Evolutionary conservation across 495 filamentous ascomycete genomes (phyloP).

Genomic region (Xeromyces bisporus): DNA sequence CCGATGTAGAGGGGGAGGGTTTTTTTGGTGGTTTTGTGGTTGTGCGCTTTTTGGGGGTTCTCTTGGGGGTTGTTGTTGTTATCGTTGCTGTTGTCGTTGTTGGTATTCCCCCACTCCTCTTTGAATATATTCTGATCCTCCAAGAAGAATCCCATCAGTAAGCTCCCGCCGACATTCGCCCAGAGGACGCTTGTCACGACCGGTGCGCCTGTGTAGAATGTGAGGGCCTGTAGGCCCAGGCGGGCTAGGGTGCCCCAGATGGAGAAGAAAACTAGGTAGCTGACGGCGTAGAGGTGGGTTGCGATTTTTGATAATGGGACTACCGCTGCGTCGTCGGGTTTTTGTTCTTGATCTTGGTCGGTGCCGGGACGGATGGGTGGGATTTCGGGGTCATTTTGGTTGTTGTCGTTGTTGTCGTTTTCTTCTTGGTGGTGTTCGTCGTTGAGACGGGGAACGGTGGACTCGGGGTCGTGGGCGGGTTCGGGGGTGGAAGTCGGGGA

Average conservation of each 20-base stretch:
- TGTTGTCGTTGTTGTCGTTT: too few relatives aligned
- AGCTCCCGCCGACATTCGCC: slow-evolving; percentile 76
- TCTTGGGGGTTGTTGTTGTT: background rate
- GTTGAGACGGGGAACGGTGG: too few relatives aligned
- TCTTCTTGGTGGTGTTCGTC: too few relatives aligned
- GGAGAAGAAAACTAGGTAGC: slow-evolving; percentile 74
- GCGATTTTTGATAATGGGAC: slow-evolving; percentile 34
- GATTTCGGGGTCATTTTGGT: too few relatives aligned
- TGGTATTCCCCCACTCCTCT: slow-evolving; percentile 25
- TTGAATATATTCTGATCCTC: slow-evolving; percentile 68
- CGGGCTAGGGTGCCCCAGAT: slow-evolving; percentile 75
- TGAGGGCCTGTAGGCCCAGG: slow-evolving; percentile 66
- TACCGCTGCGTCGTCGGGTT: background rate
- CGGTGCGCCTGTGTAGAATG: slow-evolving; percentile 64
- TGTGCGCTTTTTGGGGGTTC: slow-evolving; percentile 32
- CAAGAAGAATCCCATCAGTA: slow-evolving; percentile 72
- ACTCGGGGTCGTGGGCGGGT: too few relatives aligned
- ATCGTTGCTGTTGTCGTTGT: slow-evolving; percentile 11
- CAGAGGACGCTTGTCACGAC: slow-evolving; percentile 61
- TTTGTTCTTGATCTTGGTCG: too few relatives aligned
- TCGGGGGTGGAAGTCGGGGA: too few relatives aligned
- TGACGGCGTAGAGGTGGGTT: slow-evolving; percentile 62
- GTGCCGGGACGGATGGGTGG: too few relatives aligned
- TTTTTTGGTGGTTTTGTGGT: slow-evolving; percentile 49
- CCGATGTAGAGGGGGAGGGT: slow-evolving; percentile 83